Evolutionary conservation across 148 eudicot species (phyloP), one percentile per base, ranked within the genome.

Genomic region (Agrostemma githago): DNA sequence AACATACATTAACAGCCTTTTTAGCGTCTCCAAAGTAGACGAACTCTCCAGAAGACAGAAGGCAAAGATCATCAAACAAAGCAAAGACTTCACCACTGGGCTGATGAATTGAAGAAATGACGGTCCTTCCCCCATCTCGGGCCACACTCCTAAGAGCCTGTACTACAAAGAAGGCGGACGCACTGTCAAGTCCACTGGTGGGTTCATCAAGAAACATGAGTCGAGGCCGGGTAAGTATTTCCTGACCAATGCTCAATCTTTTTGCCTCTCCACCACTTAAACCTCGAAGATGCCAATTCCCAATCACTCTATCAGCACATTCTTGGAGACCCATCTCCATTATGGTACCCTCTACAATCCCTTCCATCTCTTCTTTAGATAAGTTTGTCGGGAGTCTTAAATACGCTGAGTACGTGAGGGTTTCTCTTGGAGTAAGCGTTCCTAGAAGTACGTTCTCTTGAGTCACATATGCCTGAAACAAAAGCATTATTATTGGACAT

Each of bases 11-110:
- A 56, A 83, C 63, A 34, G 97, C 97, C 34, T 53, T 82, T 63
- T 91, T 82, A 51, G 95, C 89, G 76, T 89, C 91, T 44, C 98
- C 98, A 82, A 93, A 88, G 74, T 82, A 91, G 46, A 89, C 84
- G 5, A 83, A 62, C 78, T 93, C 95, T 20, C 97, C 98, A 16
- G 90, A 88, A 7, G 97, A 91, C 19, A 91, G 78, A 14, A 89
- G 68, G 65, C 76, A 85, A 46, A 93, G 91, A 66, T 89, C 90
- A 80, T 93, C 98, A 78, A 93, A 93, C 59, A 93, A 82, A 0
- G 95, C 88, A 68, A 93, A 93, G 15, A 89, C 92, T 79, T 93
- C 98, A 71, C 95, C 82, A 41, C 96, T 90, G 3, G 96, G 96
- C 81, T 93, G 98, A 68, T 93, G 96, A 83, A 93, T 89, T 0